These are phyloP conservation scores for Avena atlantica DNA, from an alignment of 176 grass and related monocot genomes.

Conservation along the genomic window DNA sequence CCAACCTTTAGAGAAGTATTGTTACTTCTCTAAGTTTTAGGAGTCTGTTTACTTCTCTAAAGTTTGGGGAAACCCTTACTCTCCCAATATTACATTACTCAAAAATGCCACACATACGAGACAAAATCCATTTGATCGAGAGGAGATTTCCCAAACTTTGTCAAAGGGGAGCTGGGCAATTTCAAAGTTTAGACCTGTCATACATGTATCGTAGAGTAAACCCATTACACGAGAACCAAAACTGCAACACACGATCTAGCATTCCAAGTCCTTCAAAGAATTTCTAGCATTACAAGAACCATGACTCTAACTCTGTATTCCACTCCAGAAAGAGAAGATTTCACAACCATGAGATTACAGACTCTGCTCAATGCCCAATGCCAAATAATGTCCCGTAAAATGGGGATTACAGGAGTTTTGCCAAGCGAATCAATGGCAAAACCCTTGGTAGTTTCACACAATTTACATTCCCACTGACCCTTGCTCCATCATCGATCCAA, in stretches of 20 bases:
- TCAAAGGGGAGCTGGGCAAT: too few species aligned
- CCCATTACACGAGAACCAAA: slow-evolving; percentile 32
- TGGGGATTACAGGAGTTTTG: not conserved
- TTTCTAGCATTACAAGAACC: slow-evolving; percentile 14
- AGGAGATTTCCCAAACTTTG: too few species aligned
- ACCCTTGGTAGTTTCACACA: not conserved
- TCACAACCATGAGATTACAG: slow-evolving; percentile 7
- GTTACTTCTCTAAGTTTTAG: too few species aligned
- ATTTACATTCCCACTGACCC: slow-evolving; percentile 35
- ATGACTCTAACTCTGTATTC: not conserved
- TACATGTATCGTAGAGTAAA: not conserved
- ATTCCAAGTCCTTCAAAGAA: slow-evolving; percentile 6
- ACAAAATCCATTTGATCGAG: too few species aligned
- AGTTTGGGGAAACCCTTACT: too few species aligned
- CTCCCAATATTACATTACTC: too few species aligned
- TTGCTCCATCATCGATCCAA: not conserved
- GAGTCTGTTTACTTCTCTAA: too few species aligned
- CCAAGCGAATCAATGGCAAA: slow-evolving; percentile 7
- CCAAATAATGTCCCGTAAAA: slow-evolving; percentile 27
- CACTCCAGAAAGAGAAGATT: not conserved
- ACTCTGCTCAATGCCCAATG: not conserved
- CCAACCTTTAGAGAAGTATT: too few species aligned
- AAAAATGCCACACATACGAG: too few species aligned
- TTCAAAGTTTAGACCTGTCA: not conserved
- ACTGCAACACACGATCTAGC: slow-evolving; percentile 21